Conservation (phyloP, 768 basidiomycete species). For the Pilatotrama ljubarskyi region DNA sequence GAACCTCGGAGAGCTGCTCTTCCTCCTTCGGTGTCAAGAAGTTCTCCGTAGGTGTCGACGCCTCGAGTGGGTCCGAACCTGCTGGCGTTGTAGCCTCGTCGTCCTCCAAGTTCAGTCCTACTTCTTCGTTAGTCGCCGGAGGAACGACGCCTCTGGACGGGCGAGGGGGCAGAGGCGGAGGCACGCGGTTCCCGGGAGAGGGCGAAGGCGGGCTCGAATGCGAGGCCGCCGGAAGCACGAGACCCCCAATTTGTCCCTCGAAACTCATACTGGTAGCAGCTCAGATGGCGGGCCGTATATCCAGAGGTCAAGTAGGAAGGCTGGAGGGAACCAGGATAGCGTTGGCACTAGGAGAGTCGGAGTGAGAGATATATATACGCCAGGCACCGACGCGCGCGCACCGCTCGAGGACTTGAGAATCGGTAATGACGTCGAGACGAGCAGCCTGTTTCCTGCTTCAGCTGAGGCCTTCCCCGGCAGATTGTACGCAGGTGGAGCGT, state of each 20-base stretch:
- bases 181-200: background rate
- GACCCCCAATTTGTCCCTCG: background rate
- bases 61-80: background rate
- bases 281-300: background rate
- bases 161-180: constrained; percentile 7
- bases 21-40: constrained; percentile 15
- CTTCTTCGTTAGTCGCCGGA: background rate
- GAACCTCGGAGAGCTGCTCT: constrained; percentile 46
- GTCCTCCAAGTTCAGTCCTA: background rate
- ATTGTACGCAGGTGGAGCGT: no score
- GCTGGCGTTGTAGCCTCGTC: background rate
- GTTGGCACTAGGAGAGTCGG: background rate
- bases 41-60: background rate
- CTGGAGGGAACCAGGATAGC: background rate
- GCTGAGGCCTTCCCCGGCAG: no score
- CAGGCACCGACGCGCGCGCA: no score
- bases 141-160: background rate
- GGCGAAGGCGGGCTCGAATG: background rate
- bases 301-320: background rate
- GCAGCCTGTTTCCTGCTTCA: no score
- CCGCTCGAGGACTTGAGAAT: no score
- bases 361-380: background rate
- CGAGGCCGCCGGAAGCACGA: background rate
- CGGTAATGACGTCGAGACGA: no score
- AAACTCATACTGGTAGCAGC: background rate